Evolutionary conservation across 208 protist species (phyloP).

Genomic region (Trypanosomatidae sp.): DNA sequence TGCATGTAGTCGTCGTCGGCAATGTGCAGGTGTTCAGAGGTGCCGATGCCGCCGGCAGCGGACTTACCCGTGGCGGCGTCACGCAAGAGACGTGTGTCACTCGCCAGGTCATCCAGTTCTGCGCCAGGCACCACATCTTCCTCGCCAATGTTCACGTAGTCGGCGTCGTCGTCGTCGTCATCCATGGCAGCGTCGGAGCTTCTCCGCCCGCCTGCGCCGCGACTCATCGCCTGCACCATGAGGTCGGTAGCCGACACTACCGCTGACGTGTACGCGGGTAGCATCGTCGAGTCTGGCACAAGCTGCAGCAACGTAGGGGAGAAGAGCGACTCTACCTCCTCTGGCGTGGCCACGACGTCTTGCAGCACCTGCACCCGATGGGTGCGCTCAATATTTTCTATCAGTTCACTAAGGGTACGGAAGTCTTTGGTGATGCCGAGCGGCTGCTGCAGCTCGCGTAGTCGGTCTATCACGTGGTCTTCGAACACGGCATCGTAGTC

Average conservation of each 20-base stretch:
- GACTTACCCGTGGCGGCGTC: conserved; percentile 14
- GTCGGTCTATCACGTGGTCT: conserved; percentile 67
- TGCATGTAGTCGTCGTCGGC: conserved; percentile 58
- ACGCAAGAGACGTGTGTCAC: conserved; percentile 36
- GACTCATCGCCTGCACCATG: conserved; percentile 64
- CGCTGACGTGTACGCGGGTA: conserved; percentile 65
- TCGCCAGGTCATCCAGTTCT: conserved; percentile 58
- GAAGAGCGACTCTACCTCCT: conserved; percentile 76
- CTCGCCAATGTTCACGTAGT: conserved; percentile 42
- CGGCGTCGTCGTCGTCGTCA: conserved; percentile 33
- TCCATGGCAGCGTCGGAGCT: conserved; percentile 10
- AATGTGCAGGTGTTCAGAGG: conserved; percentile 14
- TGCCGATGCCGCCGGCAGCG: background rate
- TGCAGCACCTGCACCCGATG: conserved; percentile 69
- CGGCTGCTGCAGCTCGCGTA: conserved; percentile 53
- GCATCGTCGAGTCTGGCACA: conserved; percentile 76
- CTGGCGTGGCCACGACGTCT: conserved; percentile 62
- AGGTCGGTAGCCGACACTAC: conserved; percentile 67
- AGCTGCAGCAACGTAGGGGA: conserved; percentile 83
- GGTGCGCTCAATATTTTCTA: conserved; percentile 58
- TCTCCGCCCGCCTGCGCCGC: conserved; percentile 14
- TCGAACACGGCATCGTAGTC: conserved; percentile 75
- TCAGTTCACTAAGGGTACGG: conserved; percentile 74
- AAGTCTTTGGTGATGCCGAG: conserved; percentile 67
- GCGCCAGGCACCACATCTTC: conserved; percentile 39